These are phyloP conservation scores for Alternaria incomplexa DNA, from an alignment of 2,329 filamentous ascomycete genomes.

Conservation along the genomic window DNA sequence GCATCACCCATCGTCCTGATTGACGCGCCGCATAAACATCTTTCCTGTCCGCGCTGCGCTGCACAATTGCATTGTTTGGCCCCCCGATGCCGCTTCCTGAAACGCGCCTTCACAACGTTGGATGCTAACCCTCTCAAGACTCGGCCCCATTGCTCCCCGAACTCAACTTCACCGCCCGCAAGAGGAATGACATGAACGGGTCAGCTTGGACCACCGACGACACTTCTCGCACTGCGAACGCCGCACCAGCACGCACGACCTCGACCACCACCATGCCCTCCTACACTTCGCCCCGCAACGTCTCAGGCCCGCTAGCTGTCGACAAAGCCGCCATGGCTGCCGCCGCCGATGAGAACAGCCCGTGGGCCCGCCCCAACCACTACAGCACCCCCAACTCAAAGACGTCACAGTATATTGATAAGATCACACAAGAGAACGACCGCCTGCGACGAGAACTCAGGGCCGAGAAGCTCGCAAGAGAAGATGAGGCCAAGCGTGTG, in stretches of 20 bases:
- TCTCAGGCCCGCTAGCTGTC: conserved; percentile 40
- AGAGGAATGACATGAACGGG: conserved; percentile 42
- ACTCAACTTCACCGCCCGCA: conserved; percentile 21
- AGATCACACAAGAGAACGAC: conserved; percentile 81
- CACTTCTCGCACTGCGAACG: conserved; percentile 19
- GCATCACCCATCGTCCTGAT: conserved; percentile 22
- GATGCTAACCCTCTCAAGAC: conserved; percentile 23
- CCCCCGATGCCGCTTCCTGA: not conserved
- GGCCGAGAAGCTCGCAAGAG: conserved; percentile 57
- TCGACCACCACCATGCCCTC: conserved; percentile 33
- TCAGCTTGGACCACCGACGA: conserved; percentile 22
- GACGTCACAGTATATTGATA: conserved; percentile 66
- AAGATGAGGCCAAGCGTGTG: conserved; percentile 73
- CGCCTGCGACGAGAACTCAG: conserved; percentile 71
- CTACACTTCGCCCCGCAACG: conserved; percentile 37
- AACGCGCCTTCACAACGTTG: conserved; percentile 10
- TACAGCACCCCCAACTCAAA: conserved; percentile 42
- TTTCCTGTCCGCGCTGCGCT: conserved; percentile 7
- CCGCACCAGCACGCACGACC: conserved; percentile 17
- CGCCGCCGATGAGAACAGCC: conserved; percentile 27
- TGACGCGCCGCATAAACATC: conserved; percentile 27
- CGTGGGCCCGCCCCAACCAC: conserved; percentile 39
- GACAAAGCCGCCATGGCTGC: conserved; percentile 32
- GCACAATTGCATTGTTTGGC: conserved; percentile 14
- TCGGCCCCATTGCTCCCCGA: conserved; percentile 30